phyloP scores from a whole-genome alignment of 2,329 filamentous ascomycete genomes.

The Penicillium hesseltinei region DNA sequence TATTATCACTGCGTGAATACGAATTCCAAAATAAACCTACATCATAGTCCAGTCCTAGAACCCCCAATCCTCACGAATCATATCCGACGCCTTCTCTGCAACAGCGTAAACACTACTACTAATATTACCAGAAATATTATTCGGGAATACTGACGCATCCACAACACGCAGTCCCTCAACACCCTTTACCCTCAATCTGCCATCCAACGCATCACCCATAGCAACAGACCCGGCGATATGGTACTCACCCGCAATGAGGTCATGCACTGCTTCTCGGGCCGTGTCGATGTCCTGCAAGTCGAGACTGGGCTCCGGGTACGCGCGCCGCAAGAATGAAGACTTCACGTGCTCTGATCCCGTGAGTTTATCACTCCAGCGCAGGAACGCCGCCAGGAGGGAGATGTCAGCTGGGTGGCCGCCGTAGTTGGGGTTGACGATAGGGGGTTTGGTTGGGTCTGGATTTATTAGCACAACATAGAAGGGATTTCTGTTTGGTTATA shows the following conservation, averaged over 20 bases:
- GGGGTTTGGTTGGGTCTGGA: slow-evolving; percentile 17
- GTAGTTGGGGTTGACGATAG: slow-evolving; percentile 21
- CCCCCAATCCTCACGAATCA: slow-evolving; percentile 32
- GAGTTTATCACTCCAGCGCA: slow-evolving; percentile 20
- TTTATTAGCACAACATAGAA: background rate
- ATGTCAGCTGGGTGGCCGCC: slow-evolving; percentile 17
- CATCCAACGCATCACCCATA: slow-evolving; percentile 33
- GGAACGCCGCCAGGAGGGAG: slow-evolving; percentile 16
- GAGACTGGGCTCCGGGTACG: slow-evolving; percentile 10
- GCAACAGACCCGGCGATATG: slow-evolving; percentile 29
- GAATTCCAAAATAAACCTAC: background rate
- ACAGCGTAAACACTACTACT: slow-evolving; percentile 33
- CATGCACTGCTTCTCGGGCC: slow-evolving; percentile 16
- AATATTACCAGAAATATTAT: slow-evolving; percentile 33
- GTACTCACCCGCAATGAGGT: slow-evolving; percentile 13
- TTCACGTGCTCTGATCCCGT: slow-evolving; percentile 8
- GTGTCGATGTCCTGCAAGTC: slow-evolving; percentile 15
- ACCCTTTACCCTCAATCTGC: slow-evolving; percentile 29
- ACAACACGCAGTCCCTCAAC: slow-evolving; percentile 27
- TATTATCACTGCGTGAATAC: background rate
- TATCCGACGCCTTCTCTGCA: slow-evolving; percentile 36
- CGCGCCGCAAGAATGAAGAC: slow-evolving; percentile 5
- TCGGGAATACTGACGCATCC: slow-evolving; percentile 32
- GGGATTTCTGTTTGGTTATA: background rate
- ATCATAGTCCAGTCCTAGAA: slow-evolving; percentile 3